Evolutionary conservation across 2,329 filamentous ascomycete species (phyloP), one percentile per base, ranked within the genome.

Genomic region (Ramichloridium luteum): DNA sequence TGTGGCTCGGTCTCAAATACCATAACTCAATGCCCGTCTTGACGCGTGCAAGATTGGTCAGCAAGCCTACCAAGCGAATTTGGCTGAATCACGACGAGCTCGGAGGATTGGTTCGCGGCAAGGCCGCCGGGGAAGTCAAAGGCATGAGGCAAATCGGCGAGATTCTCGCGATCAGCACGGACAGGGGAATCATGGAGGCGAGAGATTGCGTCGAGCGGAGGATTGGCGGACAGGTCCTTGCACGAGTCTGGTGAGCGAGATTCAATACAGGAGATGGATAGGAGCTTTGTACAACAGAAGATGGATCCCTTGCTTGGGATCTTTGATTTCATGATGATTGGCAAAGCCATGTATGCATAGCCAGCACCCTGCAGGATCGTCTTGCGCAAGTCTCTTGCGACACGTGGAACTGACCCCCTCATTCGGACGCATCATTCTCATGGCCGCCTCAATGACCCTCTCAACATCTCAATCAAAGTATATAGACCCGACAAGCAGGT

Each of bases 1-100:
- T 94, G 44, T 94, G 86, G 86, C 60, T 94, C 9, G 84, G 84
- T 1, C 63, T 93, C 49, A 93, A 93, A 63, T 93, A 93, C 69
- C 82, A 73, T 72, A 75, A 85, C 45, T 80, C 80, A 51, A 67
- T 77, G 56, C 83, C 86, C 4, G 84, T 93, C 13, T 60, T 94
- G 44, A 66, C 65, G 40, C 68, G 72, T 42, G 68, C 88, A 49
- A 56, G 59, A 29, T 56, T 79, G 51, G 64, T 93, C 38, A 79
- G 72, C 50, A 88, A 77, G 57, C 80, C 84, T 6, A 86, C 72
- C 48, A 69, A 83, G 43, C 59, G 74, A 46, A 70, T 92, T 53
- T 79, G 69, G 46, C 65, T 83, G 39, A 66, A 74, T 30, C 65
- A 77, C 14, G 40, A 60, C 11, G 70, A 76, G 28, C 57, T 94